Evolutionary conservation across 1,284 basidiomycete genomes (phyloP).

Genomic region (Coriolopsis trogii): DNA sequence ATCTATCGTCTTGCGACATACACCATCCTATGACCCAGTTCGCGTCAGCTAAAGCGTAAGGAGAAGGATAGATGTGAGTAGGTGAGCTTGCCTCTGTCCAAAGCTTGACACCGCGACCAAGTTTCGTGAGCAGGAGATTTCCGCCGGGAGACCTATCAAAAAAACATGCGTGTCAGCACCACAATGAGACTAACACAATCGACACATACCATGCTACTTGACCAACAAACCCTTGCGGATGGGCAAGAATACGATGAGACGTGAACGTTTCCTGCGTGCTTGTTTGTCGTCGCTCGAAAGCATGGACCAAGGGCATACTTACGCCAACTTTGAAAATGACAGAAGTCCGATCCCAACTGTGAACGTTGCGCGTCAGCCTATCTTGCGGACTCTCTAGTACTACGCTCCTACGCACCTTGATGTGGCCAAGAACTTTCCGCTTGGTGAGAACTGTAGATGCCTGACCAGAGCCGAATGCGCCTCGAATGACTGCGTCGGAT

Average conservation of each 20-base stretch:
- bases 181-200: background rate
- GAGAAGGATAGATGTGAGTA: no score
- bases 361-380: no score
- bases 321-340: conserved; percentile 74
- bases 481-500: conserved; percentile 60
- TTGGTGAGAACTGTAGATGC: conserved; percentile 73
- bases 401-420: conserved; percentile 67
- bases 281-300: background rate
- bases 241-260: conserved; percentile 67
- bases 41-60: no score
- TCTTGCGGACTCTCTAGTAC: no score
- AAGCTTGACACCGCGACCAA: conserved; percentile 71
- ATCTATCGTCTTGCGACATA: conserved; percentile 72
- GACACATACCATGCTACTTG: conserved; percentile 72
- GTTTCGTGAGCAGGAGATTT: conserved; percentile 63
- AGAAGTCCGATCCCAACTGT: conserved; percentile 78
- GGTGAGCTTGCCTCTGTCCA: conserved; percentile 64
- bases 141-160: conserved; percentile 59
- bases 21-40: conserved; percentile 68
- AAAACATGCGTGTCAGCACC: conserved; percentile 24
- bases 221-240: conserved; percentile 74
- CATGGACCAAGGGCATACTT: conserved; percentile 27
- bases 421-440: conserved; percentile 71
- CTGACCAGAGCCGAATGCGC: conserved; percentile 68
- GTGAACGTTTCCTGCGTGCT: conserved; percentile 53